Evolutionary conservation across 2,329 filamentous ascomycete genomes (phyloP), one percentile per base, ranked within the genome.

Genomic region (Calonectria hongkongensis): DNA sequence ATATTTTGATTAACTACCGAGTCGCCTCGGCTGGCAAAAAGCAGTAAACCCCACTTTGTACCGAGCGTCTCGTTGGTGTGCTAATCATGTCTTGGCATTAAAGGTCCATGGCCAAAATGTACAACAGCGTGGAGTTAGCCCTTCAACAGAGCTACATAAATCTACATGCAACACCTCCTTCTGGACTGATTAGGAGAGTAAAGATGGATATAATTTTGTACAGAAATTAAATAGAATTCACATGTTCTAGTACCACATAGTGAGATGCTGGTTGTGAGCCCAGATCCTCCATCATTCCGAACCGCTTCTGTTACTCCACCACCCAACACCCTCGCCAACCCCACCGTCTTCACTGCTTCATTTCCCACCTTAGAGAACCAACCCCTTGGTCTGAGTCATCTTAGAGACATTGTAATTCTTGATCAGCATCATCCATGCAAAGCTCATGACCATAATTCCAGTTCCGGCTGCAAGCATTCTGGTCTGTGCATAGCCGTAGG

Each of bases 401-500:
- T 81, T 79, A 36, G 75, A 76, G 15, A 83, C 75, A 39, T 84
- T 78, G 45, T 81, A 74, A 68, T 83, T 82, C 71, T 76, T 76
- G 41, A 83, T 74, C 74, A 84, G 72, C n/a, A 77, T 66, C 18
- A 81, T 77, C 74, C 79, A 81, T 27, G 81, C 68, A 28, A 81
- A 78, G 21, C 74, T 66, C 54, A 84, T 68, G 4, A 65, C 73
- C 66, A 81, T 79, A 68, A 83, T 74, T 2, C 79, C 80, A 27
- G 79, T 78, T 21, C 84, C 84, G n/a, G 83, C 82, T 65, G 82
- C 81, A 33, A 85, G 79, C 83, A 85, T 85, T 41, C 80, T 74
- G 15, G 81, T 83, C 81, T 90, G 87, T 5, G 86, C 83, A 45
- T 86, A 85, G 1, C 83, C 87, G 70, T 90, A 90, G 0, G 88